Evolutionary conservation across 1,284 basidiomycete genomes (phyloP).

Genomic region (Schizophyllum amplum): DNA sequence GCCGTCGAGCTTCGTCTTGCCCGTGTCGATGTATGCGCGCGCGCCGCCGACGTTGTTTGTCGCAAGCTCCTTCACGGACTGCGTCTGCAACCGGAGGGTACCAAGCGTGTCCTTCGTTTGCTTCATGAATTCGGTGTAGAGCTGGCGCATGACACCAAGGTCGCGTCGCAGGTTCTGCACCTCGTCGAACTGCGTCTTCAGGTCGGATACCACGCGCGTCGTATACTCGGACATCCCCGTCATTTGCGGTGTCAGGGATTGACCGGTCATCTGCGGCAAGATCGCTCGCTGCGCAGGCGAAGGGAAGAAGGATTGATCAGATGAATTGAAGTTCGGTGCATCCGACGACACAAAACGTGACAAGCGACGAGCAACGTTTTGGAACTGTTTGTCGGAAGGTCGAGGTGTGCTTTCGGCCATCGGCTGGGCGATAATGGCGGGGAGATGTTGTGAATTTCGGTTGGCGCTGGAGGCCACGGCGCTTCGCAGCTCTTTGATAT

Average conservation of each 20-base stretch:
- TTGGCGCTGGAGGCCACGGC: conserved; percentile 44
- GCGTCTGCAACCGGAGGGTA: conserved; percentile 74
- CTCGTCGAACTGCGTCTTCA: conserved; percentile 91
- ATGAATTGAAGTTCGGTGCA: background rate
- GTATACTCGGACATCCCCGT: conserved; percentile 73
- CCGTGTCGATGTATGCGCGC: conserved; percentile 84
- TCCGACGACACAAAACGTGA: conserved; percentile 45
- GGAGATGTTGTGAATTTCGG: conserved; percentile 34
- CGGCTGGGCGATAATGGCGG: conserved; percentile 43
- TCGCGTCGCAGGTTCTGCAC: conserved; percentile 91
- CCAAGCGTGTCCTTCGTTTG: conserved; percentile 83
- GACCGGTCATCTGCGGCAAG: conserved; percentile 53
- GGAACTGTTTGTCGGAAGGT: conserved; percentile 70
- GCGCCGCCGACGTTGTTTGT: conserved; percentile 79
- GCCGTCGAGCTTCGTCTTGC: conserved; percentile 83
- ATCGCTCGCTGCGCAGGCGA: conserved; percentile 26
- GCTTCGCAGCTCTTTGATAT: conserved; percentile 84
- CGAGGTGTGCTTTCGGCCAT: conserved; percentile 56
- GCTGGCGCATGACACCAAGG: conserved; percentile 86
- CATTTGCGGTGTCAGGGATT: conserved; percentile 60
- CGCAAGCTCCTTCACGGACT: conserved; percentile 81
- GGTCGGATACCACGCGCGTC: conserved; percentile 65
- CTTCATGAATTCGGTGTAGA: conserved; percentile 89
- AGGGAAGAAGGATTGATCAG: conserved; percentile 21
- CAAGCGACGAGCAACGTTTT: conserved; percentile 59